phyloP scores from a whole-genome alignment of 306 rosid genomes.

The Corylus americana region DNA sequence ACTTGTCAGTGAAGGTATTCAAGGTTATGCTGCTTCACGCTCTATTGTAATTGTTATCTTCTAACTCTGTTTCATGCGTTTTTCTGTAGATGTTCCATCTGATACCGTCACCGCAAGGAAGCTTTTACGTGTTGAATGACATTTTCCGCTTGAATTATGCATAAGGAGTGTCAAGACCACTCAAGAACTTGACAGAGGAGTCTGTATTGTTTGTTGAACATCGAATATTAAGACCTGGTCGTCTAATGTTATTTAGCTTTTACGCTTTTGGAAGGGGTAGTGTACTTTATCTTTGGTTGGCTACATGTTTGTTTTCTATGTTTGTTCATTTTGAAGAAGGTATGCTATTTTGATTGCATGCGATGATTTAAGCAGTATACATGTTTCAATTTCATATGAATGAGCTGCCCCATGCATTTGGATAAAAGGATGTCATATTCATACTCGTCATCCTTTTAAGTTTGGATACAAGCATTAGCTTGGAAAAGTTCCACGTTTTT shows the following conservation, averaged over 20 bases:
- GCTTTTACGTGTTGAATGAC: constrained; percentile 55
- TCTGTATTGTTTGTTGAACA: neutral
- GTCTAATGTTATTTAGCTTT: neutral
- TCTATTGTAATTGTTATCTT: neutral
- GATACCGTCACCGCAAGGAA: constrained; percentile 52
- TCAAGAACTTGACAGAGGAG: neutral
- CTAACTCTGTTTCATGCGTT: neutral
- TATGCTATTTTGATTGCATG: neutral
- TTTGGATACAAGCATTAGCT: neutral
- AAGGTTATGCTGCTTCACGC: neutral
- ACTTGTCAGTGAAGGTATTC: neutral
- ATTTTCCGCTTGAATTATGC: constrained; percentile 62
- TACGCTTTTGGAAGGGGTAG: neutral
- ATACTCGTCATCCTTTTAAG: neutral
- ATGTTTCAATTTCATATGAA: neutral
- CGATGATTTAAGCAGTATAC: neutral
- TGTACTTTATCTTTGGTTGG: neutral
- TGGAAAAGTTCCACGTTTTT: neutral
- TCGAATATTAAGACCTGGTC: neutral
- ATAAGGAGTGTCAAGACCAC: constrained; percentile 18
- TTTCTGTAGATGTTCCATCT: constrained; percentile 56
- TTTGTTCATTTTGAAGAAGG: neutral
- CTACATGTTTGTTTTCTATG: neutral
- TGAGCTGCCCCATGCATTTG: neutral
- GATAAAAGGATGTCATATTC: neutral